Conservation (phyloP, 495 filamentous ascomycete genomes). For the Penicillium psychrofluorescens region DNA sequence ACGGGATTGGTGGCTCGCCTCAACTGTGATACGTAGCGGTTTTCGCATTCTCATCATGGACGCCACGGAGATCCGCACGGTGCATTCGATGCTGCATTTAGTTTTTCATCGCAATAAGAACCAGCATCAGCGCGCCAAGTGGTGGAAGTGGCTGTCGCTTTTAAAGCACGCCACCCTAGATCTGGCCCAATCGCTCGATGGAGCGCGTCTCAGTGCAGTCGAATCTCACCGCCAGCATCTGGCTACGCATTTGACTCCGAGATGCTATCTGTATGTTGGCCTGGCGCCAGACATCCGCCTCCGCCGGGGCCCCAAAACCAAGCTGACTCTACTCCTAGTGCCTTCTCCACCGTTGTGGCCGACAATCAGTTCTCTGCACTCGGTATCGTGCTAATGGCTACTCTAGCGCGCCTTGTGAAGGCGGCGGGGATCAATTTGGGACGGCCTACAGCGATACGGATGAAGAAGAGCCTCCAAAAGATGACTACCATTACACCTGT, state of each 20-base stretch:
- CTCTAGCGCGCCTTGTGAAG: slow-evolving; percentile 52
- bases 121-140: slow-evolving; percentile 63
- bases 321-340: slow-evolving; percentile 25
- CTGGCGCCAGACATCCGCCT: neutral
- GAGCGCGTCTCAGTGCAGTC: neutral
- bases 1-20: neutral
- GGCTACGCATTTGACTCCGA: slow-evolving; percentile 27
- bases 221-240: slow-evolving; percentile 19
- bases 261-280: slow-evolving; percentile 37
- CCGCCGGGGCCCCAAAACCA: neutral
- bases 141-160: slow-evolving; percentile 65
- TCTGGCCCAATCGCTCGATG: slow-evolving; percentile 38
- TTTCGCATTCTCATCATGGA: slow-evolving; percentile 20
- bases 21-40: neutral
- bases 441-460: too few species aligned
- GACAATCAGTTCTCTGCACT: slow-evolving; percentile 70
- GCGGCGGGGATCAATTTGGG: slow-evolving; percentile 23
- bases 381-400: slow-evolving; percentile 66
- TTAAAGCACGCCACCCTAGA: slow-evolving; percentile 55
- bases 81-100: slow-evolving; percentile 45
- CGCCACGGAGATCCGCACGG: slow-evolving; percentile 17
- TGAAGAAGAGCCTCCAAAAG: neutral
- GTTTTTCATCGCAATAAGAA: slow-evolving; percentile 76
- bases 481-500: neutral
- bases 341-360: slow-evolving; percentile 63